Percentiles rank a stretch among this genome's conserved stretches.
phyloP scores from a whole-genome alignment of 2,329 filamentous ascomycete species.

The Colletotrichum phormii region DNA sequence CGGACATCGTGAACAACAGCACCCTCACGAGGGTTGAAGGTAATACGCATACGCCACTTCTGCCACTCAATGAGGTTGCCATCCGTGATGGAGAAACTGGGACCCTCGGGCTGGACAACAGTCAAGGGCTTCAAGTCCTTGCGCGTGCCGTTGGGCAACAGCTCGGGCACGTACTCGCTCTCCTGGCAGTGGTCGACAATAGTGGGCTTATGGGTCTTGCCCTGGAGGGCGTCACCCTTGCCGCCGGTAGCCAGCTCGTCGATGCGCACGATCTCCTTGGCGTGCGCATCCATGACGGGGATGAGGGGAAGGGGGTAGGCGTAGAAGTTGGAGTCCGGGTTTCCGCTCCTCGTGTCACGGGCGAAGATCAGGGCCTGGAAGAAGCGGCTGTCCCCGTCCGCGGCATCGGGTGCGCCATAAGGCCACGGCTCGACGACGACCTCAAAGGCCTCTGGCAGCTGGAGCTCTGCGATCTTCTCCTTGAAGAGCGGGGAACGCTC shows the following conservation, averaged over 20 bases:
- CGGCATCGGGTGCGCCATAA: conserved; percentile 44
- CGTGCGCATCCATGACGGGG: conserved; percentile 51
- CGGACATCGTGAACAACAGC: conserved; percentile 68
- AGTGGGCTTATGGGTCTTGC: conserved; percentile 32
- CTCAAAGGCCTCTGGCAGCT: conserved; percentile 46
- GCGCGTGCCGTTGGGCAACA: conserved; percentile 51
- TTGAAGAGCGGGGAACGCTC: conserved; percentile 45
- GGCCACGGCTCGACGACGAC: conserved; percentile 59
- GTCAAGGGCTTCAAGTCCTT: conserved; percentile 70
- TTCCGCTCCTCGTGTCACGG: conserved; percentile 43
- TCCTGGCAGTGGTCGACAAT: conserved; percentile 46
- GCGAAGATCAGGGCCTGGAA: conserved; percentile 51
- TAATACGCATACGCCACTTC: conserved; percentile 70
- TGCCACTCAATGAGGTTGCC: conserved; percentile 56
- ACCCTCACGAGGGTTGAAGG: conserved; percentile 69
- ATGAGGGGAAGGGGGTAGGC: conserved; percentile 60
- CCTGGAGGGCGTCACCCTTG: conserved; percentile 39
- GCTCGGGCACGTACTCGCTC: conserved; percentile 57
- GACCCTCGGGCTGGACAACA: conserved; percentile 70
- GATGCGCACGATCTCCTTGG: conserved; percentile 46
- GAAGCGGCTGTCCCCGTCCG: conserved; percentile 44
- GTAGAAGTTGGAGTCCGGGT: conserved; percentile 61
- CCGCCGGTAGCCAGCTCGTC: conserved; percentile 50
- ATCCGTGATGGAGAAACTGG: conserved; percentile 64
- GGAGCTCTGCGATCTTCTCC: conserved; percentile 44